Base-by-base conservation (phyloP, 495 filamentous ascomycete genomes). In the Physcia stellaris region DNA sequence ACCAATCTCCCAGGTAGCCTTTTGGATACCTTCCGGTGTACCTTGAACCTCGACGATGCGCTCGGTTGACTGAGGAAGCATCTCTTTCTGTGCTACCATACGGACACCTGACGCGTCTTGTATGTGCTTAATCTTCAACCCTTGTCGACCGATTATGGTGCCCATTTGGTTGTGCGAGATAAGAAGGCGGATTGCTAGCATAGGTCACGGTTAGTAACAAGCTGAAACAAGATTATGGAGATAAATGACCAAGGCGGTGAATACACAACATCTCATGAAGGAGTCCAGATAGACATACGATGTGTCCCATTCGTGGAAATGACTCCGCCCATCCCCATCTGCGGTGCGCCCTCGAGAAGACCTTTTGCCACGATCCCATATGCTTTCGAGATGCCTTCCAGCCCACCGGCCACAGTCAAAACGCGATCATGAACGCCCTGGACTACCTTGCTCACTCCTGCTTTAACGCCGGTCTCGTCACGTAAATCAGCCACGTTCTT, bases 91-190 rank as follows among this genome's bases (percentile, higher is more conserved):
- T 34, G 90, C 90, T 23, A 96, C 86, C 90, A 98, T 96, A 48
- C 90, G 84, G 40, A 95, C 88, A 45, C 87, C 86, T 2, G 92
- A 96, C 9, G 79, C 77, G 61, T 98, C 92, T 58, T 98, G 90
- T 50, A 98, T 98, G 59, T 94, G 82, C 71, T 98, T 98, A 67
- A 98, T 98, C 67, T 95, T 96, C 43, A 93, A 70, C 31, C 90
- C 90, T 63, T 86, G 80, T 37, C 86, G 80, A 45, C 90, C 90
- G 50, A 98, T 98, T 60, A 98, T 94, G 46, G 90, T 96, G 38
- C 90, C 90, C 90, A 98, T 98, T 59, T 98, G 92, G 56, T 96
- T 96, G 64, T 98, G 90, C 15, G 92, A 96, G 55, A 98, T 98
- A 48, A 98, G 76, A 7, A 98, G 76, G 44, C 93, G 94, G 56